phyloP scores from a whole-genome alignment of 768 basidiomycete genomes.

The Epithele typhae region DNA sequence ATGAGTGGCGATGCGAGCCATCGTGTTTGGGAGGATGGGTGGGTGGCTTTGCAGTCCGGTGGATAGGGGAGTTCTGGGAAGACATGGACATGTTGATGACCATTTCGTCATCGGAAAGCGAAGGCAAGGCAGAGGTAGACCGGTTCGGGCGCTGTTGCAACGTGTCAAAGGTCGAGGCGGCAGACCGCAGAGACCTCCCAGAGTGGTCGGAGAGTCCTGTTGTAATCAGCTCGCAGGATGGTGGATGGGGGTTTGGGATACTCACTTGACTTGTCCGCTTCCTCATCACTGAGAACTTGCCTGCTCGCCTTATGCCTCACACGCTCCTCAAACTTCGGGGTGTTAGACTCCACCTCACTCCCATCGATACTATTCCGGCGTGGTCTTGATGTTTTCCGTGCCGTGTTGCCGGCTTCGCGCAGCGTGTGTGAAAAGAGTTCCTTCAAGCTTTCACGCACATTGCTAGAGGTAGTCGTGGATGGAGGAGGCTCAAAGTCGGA shows the following conservation, averaged over 20 bases:
- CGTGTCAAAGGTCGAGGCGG: constrained; percentile 17
- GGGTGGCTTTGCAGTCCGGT: constrained; percentile 7
- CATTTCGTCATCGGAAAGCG: constrained; percentile 15
- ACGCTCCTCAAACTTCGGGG: constrained; percentile 38
- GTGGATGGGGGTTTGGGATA: background rate
- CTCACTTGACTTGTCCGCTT: constrained; percentile 55
- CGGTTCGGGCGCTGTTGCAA: constrained; percentile 16
- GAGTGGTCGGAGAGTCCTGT: constrained; percentile 12
- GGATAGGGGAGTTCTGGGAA: constrained; percentile 32
- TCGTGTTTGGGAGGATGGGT: constrained; percentile 13
- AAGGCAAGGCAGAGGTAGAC: constrained; percentile 15
- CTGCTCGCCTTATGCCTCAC: constrained; percentile 46
- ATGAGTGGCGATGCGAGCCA: constrained; percentile 13
- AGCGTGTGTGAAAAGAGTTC: constrained; percentile 64
- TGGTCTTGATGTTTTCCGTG: constrained; percentile 42
- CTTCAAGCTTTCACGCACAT: constrained; percentile 55
- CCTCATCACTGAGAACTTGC: constrained; percentile 66
- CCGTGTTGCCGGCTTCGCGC: constrained; percentile 61
- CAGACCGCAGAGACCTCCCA: constrained; percentile 11
- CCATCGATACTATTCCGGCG: constrained; percentile 56
- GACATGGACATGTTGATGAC: constrained; percentile 19
- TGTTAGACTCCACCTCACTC: constrained; percentile 57
- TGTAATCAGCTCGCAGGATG: background rate
- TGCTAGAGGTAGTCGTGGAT: constrained; percentile 35
- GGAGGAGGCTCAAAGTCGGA: constrained; percentile 54